Percentiles rank a stretch among this genome's conserved stretches.
Evolutionary conservation across 2,329 filamentous ascomycete species (phyloP).

Genomic region (Penicillium vulpinum): DNA sequence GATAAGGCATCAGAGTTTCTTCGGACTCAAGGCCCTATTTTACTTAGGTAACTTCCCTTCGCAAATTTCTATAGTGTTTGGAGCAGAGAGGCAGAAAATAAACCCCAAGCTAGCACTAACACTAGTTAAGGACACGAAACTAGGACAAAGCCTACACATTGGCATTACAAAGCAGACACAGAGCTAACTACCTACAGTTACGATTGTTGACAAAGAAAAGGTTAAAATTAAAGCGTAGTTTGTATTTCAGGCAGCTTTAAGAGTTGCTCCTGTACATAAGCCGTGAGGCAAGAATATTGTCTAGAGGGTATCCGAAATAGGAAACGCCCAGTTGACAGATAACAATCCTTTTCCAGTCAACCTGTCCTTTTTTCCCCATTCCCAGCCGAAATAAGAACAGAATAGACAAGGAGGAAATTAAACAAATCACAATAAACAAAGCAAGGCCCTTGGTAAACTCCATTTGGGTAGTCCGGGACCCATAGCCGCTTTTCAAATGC

Average conservation of each 20-base stretch:
- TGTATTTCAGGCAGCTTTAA: slow-evolving; percentile 21
- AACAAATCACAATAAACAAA: slow-evolving; percentile 12
- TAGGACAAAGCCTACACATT: background rate
- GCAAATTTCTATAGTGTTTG: background rate
- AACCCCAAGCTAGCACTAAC: background rate
- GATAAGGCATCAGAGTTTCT: background rate
- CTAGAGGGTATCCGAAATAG: slow-evolving; percentile 3
- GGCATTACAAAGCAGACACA: background rate
- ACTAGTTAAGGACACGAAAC: background rate
- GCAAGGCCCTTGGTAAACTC: slow-evolving; percentile 16
- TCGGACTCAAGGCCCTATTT: background rate
- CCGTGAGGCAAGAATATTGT: slow-evolving; percentile 17
- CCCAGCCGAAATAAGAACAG: slow-evolving; percentile 2
- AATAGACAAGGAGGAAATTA: slow-evolving; percentile 11
- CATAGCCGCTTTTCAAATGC: slow-evolving; percentile 25
- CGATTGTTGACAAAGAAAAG: background rate
- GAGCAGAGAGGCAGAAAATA: background rate
- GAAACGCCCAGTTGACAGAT: slow-evolving; percentile 7
- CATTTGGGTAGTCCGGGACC: slow-evolving; percentile 18
- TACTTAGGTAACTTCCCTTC: background rate
- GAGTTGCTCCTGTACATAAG: slow-evolving; percentile 22
- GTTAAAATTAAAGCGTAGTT: slow-evolving; percentile 13
- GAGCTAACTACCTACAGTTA: background rate
- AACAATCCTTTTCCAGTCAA: slow-evolving; percentile 6
- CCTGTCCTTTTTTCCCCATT: background rate